A percentile compares a stretch with the other conserved stretches of the same genome.
Conservation (phyloP, 345 rosid species). For the Rhodomyrtus tomentosa region DNA sequence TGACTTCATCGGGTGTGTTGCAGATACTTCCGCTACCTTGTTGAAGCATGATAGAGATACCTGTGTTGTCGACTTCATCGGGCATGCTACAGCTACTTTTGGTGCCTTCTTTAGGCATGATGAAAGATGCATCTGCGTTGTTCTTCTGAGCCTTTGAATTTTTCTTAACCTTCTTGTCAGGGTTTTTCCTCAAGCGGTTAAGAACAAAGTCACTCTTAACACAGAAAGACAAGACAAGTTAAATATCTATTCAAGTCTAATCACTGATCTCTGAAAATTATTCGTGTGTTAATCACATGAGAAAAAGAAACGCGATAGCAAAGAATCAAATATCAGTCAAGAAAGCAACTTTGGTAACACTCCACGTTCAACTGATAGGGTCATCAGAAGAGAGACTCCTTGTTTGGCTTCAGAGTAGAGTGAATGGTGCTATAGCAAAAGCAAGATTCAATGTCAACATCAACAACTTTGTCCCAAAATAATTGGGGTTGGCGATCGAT, state of each 20-base stretch:
- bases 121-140: background rate
- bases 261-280: too few species aligned
- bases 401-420: background rate
- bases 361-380: background rate
- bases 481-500: too few species aligned
- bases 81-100: background rate
- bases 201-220: too few species aligned
- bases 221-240: too few species aligned
- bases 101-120: background rate
- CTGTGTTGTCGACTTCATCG: background rate
- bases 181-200: too few species aligned
- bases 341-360: background rate
- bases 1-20: background rate
- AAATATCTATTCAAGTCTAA: too few species aligned
- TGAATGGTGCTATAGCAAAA: background rate
- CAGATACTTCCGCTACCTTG: background rate
- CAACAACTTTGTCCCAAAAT: too few species aligned
- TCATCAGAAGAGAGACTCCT: background rate
- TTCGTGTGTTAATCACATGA: background rate
- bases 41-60: background rate
- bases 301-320: background rate
- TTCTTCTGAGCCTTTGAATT: background rate
- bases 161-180: background rate
- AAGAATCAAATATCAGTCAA: background rate
- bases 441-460: too few species aligned